A percentile compares a stretch with the other conserved stretches of the same genome.
phyloP scores from a whole-genome alignment of 2,329 filamentous ascomycete genomes.

The Colletotrichum brevisporum region DNA sequence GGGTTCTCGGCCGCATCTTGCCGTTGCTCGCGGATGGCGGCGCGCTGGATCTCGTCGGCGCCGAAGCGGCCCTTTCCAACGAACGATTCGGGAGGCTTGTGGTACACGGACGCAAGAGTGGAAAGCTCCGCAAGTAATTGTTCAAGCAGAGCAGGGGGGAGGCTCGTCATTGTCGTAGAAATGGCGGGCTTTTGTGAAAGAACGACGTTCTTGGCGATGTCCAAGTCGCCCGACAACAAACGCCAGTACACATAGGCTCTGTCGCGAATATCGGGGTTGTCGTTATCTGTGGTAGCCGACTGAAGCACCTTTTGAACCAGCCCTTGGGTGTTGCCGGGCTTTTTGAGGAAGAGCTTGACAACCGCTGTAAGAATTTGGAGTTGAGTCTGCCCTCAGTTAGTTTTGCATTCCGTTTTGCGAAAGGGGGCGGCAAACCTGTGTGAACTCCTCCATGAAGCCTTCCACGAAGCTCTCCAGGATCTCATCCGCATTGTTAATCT shows the following conservation, averaged over 20 bases:
- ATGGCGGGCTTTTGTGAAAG: conserved; percentile 96
- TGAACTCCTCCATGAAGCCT: conserved; percentile 95
- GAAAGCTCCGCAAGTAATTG: conserved; percentile 93
- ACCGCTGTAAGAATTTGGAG: conserved; percentile 97
- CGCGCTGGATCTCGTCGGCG: conserved; percentile 93
- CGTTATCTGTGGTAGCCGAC: conserved; percentile 91
- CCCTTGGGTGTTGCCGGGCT: conserved; percentile 90
- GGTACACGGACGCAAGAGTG: conserved; percentile 96
- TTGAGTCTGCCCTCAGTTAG: conserved; percentile 77
- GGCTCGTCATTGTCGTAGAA: conserved; percentile 90
- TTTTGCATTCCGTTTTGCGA: conserved; percentile 2
- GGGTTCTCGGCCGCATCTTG: conserved; percentile 95
- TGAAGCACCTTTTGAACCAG: conserved; percentile 96
- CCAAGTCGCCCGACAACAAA: conserved; percentile 90
- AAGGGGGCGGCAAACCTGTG: conserved; percentile 73
- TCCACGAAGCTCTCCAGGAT: conserved; percentile 94
- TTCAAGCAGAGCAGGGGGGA: conserved; percentile 87
- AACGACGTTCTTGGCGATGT: conserved; percentile 90
- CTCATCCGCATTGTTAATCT: conserved; percentile 98
- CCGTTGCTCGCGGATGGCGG: conserved; percentile 95
- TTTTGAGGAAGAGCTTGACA: conserved; percentile 97
- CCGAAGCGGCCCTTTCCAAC: conserved; percentile 95
- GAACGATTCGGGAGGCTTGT: conserved; percentile 98
- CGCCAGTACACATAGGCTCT: conserved; percentile 99
- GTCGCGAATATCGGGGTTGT: conserved; percentile 97